Conservation (phyloP, 441 rosid genomes). For the Theobroma grandiflorum region DNA sequence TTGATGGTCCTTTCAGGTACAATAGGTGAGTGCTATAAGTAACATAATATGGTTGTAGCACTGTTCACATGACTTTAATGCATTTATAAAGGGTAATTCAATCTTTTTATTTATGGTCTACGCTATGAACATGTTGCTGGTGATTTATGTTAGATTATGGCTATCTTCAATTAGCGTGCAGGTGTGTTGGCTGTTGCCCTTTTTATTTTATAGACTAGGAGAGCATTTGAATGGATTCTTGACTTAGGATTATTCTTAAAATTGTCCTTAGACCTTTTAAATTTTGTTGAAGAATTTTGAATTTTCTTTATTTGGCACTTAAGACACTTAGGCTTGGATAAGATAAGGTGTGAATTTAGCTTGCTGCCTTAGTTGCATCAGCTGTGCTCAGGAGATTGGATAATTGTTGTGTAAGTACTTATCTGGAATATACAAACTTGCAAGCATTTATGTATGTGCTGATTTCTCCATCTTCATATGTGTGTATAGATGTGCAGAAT, state of each 20-base stretch:
- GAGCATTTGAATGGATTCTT: conserved; percentile 2
- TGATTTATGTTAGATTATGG: conserved; percentile 7
- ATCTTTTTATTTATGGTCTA: background rate
- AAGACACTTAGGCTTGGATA: background rate
- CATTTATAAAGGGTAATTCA: conserved; percentile 8
- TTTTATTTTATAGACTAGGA: background rate
- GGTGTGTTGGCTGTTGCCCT: background rate
- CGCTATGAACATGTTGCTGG: background rate
- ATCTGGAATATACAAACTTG: background rate
- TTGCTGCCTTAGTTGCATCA: background rate
- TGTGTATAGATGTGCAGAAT: background rate
- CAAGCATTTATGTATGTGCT: background rate
- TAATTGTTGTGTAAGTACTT: background rate
- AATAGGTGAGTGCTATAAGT: background rate
- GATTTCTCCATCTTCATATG: background rate
- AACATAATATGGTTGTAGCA: background rate
- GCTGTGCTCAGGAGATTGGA: background rate
- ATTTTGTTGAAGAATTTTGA: background rate
- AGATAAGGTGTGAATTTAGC: conserved; percentile 12
- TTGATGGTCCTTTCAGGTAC: conserved; percentile 4
- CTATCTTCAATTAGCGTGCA: background rate
- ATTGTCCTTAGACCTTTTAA: background rate
- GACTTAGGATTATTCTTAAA: background rate
- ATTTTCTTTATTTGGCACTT: background rate
- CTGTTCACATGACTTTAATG: background rate